phyloP scores from a whole-genome alignment of 2,329 filamentous ascomycete genomes.

The Chaetomiaceae sp. region DNA sequence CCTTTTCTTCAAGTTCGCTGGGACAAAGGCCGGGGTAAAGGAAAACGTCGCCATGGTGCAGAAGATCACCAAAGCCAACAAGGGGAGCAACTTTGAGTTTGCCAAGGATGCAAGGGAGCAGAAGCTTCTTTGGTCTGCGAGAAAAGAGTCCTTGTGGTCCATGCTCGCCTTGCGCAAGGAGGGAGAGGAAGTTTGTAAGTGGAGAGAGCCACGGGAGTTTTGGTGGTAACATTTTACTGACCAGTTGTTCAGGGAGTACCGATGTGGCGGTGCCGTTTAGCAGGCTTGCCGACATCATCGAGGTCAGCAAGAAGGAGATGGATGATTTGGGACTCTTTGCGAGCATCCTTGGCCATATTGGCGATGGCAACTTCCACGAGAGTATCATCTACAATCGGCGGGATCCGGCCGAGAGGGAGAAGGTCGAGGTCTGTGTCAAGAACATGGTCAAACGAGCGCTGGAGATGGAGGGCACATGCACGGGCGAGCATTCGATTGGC shows the following conservation, averaged over 20 bases:
- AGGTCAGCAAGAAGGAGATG: conserved; percentile 84
- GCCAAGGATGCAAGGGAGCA: conserved; percentile 67
- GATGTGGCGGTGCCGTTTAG: conserved; percentile 81
- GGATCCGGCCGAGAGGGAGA: conserved; percentile 64
- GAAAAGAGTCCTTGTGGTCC: conserved; percentile 81
- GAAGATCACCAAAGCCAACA: conserved; percentile 60
- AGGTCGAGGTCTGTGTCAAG: conserved; percentile 76
- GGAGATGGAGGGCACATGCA: conserved; percentile 92
- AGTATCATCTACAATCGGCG: conserved; percentile 81
- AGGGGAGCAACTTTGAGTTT: conserved; percentile 69
- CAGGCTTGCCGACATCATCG: conserved; percentile 67
- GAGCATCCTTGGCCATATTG: conserved; percentile 83
- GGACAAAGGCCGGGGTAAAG: conserved; percentile 70
- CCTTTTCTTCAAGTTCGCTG: conserved; percentile 82
- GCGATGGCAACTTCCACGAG: conserved; percentile 92
- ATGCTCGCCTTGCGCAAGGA: conserved; percentile 66
- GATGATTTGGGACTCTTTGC: conserved; percentile 82
- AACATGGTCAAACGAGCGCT: conserved; percentile 88
- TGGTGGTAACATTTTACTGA: neutral
- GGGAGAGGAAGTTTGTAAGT: conserved; percentile 67
- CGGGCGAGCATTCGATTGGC: conserved; percentile 81
- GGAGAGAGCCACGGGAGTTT: too few relatives aligned
- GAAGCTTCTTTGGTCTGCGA: conserved; percentile 71
- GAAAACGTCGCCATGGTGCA: conserved; percentile 71
- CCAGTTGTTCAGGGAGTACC: conserved; percentile 58